phyloP scores from a whole-genome alignment of 2,329 filamentous ascomycete species.

The Coniochaeta pulveracea region DNA sequence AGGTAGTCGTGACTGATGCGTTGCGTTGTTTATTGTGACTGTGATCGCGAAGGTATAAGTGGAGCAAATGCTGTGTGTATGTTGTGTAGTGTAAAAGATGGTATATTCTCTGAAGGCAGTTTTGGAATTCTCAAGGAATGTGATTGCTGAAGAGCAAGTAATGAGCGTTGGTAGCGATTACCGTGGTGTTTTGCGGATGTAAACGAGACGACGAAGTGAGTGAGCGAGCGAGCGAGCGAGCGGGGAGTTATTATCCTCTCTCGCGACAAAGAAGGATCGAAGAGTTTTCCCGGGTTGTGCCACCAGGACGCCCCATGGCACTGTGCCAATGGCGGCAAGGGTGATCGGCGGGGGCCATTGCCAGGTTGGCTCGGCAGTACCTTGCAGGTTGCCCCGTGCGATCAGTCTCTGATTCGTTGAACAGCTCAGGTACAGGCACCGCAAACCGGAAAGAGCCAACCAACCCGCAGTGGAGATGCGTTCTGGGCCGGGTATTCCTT shows the following conservation, averaged over 20 bases:
- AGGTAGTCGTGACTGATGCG: not conserved
- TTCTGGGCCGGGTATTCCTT: too few species aligned
- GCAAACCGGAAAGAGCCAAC: not conserved
- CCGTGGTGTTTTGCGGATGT: too few species aligned
- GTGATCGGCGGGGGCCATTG: not conserved
- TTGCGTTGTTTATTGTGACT: not conserved
- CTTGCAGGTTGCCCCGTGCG: conserved; percentile 1
- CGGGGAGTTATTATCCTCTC: conserved; percentile 3
- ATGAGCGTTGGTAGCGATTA: conserved; percentile 2
- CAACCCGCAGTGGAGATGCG: too few species aligned
- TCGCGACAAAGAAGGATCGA: not conserved
- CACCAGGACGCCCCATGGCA: too few species aligned
- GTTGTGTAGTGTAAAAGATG: not conserved
- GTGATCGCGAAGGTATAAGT: not conserved
- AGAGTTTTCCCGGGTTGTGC: conserved; percentile 3
- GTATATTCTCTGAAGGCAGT: not conserved
- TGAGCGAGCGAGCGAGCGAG: not conserved
- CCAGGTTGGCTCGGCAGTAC: not conserved
- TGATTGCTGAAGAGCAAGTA: conserved; percentile 1
- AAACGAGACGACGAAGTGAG: too few species aligned
- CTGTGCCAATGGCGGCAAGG: not conserved
- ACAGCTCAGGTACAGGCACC: not conserved
- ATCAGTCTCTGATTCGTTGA: not conserved
- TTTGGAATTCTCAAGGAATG: not conserved
- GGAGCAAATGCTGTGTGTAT: not conserved